These are phyloP conservation scores for Artemisia annua DNA, from an alignment of 129 eudicot genomes.

Conservation along the genomic window DNA sequence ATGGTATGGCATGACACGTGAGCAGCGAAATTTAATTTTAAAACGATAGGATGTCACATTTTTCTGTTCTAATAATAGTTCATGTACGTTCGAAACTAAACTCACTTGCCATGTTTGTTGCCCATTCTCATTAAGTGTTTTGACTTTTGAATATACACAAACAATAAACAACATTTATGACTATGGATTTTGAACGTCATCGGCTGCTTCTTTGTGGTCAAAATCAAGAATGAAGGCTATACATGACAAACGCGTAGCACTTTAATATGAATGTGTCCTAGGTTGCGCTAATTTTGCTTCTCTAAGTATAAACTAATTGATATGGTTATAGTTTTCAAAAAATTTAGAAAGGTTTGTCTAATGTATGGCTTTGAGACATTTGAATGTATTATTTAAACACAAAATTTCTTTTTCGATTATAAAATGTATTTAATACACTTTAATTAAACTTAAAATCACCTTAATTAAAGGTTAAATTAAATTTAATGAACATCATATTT, in stretches of 20 bases:
- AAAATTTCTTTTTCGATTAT: too few relatives aligned
- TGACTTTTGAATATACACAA: not conserved
- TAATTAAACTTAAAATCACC: too few relatives aligned
- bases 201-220: not conserved
- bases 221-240: constrained; percentile 20
- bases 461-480: too few relatives aligned
- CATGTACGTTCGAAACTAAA: not conserved
- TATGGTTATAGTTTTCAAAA: too few relatives aligned
- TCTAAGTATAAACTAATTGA: too few relatives aligned
- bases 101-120: constrained; percentile 11
- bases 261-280: not conserved
- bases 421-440: too few relatives aligned
- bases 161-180: constrained; percentile 5
- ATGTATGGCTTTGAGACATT: too few relatives aligned
- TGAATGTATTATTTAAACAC: too few relatives aligned
- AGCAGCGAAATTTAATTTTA: not conserved
- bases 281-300: too few relatives aligned
- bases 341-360: too few relatives aligned
- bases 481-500: too few relatives aligned
- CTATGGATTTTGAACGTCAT: not conserved
- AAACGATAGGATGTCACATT: not conserved
- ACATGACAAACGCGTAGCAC: not conserved
- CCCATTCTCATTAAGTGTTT: constrained; percentile 16
- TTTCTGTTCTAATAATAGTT: not conserved
- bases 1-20: constrained; percentile 9